Base-by-base conservation (phyloP, 495 filamentous ascomycete genomes). In the Aspergillus incahuasiensis region DNA sequence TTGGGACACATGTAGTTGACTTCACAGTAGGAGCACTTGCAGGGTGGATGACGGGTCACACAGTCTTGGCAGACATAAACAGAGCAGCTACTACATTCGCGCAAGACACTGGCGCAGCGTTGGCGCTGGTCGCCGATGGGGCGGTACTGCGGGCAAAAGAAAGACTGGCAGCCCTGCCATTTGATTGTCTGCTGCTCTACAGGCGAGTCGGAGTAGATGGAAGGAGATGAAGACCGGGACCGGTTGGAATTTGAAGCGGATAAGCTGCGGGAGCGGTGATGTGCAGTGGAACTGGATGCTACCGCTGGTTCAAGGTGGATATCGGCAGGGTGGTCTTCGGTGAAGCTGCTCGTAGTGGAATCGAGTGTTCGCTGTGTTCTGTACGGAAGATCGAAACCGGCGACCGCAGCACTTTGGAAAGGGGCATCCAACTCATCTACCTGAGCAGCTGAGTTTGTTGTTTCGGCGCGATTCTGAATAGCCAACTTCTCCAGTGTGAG, bases 31-130 rank as follows among this genome's bases (percentile, higher is more conserved):
- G 76, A 71, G 69, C 81, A 83, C 45, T 73, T 68, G 67, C 80
- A 83, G 9, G 72, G 72, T 18, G 79, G 75, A 22, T 78, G 68
- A 25, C 62, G 63, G 21, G 61, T 53, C 6, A 73, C 63, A 61
- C 80, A 82, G 53, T 82, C 80, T 55, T 79, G 71, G 54, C 81
- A 84, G n/a, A 83, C 80, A 53, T 76, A 70, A 4, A 84, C 79
- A 5, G 69, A 69, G 58, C 81, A 84, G 34, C 67, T 70, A n/a
- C 70, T 72, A 66, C 81, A 84, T 66, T 82, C 75, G 24, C 73
- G 74, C 5, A 81, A 61, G 18, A 73, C 58, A 49, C 74, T 78
- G 2, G 70, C 66, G 58, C 81, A 83, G 28, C 74, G 65, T 38
- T 74, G 72, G 4, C 80, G 72, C 30, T 74, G 73, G 59, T 84